A percentile compares a stretch with the other conserved stretches of the same genome.
These are phyloP conservation scores for Pseudogymnoascus verrucosus DNA, from an alignment of 2,329 filamentous ascomycete genomes.

Conservation along the genomic window DNA sequence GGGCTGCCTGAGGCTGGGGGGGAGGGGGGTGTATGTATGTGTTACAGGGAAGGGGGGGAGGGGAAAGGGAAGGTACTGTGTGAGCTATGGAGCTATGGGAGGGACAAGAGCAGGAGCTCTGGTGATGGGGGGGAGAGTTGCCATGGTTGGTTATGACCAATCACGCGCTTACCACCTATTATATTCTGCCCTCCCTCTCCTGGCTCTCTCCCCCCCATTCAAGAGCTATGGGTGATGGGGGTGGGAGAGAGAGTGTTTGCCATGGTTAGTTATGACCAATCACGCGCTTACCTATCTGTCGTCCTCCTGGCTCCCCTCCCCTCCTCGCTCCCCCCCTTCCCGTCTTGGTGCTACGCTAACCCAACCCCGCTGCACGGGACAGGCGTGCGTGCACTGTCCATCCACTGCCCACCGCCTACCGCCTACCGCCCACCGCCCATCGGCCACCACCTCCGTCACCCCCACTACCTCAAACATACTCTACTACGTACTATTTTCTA, in stretches of 20 bases:
- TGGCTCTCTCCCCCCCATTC: background rate
- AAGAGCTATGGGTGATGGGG: too few relatives aligned
- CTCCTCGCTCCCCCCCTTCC: background rate
- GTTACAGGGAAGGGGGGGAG: background rate
- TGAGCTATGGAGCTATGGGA: background rate
- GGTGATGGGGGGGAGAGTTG: background rate
- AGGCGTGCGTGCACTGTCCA: background rate
- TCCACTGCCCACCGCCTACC: background rate
- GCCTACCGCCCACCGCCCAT: background rate
- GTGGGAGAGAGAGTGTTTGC: too few relatives aligned
- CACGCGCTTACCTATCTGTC: too few relatives aligned
- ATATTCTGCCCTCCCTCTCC: background rate
- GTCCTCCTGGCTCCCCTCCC: too few relatives aligned
- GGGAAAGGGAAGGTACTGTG: background rate
- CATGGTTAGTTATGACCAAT: too few relatives aligned
- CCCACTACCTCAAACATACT: background rate
- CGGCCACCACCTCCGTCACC: background rate
- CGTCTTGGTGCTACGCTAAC: background rate
- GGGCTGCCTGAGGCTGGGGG: background rate
- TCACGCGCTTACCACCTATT: background rate
- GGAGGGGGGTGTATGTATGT: background rate
- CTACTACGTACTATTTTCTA: background rate
- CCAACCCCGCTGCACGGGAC: background rate
- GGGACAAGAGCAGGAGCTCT: background rate
- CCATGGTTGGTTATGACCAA: background rate